Percentiles rank a stretch among this genome's conserved stretches.
phyloP scores from a whole-genome alignment of 1,284 basidiomycete species.

The Anthracocystis walkeri region DNA sequence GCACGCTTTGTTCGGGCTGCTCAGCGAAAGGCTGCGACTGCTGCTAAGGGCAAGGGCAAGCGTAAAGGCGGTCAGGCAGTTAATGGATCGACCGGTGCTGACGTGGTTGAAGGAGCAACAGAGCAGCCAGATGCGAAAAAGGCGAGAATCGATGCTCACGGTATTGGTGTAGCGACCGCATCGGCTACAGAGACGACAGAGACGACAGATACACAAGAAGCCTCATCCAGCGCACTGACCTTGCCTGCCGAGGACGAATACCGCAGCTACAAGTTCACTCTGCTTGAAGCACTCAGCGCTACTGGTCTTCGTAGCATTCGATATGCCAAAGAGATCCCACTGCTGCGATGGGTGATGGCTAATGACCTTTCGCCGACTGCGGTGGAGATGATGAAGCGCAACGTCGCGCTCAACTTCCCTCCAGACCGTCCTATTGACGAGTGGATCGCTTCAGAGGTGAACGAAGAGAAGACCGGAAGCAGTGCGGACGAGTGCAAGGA shows the following conservation, averaged over 20 bases:
- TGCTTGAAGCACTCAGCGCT: slow-evolving; percentile 95
- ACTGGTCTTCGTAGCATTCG: slow-evolving; percentile 95
- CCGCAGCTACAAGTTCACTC: slow-evolving; percentile 78
- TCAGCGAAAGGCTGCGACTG: slow-evolving; percentile 57
- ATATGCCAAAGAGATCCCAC: slow-evolving; percentile 96
- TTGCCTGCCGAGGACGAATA: slow-evolving; percentile 67
- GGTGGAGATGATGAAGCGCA: slow-evolving; percentile 85
- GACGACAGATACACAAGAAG: not conserved
- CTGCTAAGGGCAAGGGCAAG: slow-evolving; percentile 48
- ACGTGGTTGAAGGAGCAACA: not conserved
- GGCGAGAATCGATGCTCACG: slow-evolving; percentile 15
- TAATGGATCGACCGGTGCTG: slow-evolving; percentile 10
- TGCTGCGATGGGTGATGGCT: slow-evolving; percentile 89
- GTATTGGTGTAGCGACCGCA: slow-evolving; percentile 4
- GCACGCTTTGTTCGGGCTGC: slow-evolving; percentile 74
- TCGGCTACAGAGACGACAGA: slow-evolving; percentile 3
- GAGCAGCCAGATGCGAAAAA: slow-evolving; percentile 29
- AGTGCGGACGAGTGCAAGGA: not conserved
- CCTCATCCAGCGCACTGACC: not conserved
- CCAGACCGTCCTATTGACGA: slow-evolving; percentile 71
- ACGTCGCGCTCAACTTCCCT: slow-evolving; percentile 88
- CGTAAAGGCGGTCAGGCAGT: slow-evolving; percentile 17
- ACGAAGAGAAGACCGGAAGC: not conserved
- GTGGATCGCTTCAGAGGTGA: slow-evolving; percentile 38
- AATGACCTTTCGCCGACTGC: slow-evolving; percentile 91